Percentiles rank a stretch among this genome's conserved stretches.
These are phyloP conservation scores for Scolecobasidium constrictum DNA, from an alignment of 2,329 filamentous ascomycete species.

Conservation along the genomic window DNA sequence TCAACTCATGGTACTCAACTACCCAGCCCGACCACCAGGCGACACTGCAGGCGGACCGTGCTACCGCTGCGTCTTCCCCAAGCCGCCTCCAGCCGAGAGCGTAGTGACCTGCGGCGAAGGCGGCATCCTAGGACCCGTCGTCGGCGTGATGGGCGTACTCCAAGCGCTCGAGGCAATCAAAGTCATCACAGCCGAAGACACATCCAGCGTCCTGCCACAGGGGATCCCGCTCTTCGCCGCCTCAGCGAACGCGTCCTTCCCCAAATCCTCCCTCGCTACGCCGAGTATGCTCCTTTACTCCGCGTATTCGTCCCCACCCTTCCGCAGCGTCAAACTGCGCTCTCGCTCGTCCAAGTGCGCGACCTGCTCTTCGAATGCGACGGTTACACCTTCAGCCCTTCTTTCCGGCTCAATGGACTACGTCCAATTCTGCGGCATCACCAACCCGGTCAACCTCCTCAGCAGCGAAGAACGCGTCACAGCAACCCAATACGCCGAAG, in stretches of 20 bases:
- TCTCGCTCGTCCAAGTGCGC: slow-evolving; percentile 59
- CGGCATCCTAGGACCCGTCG: slow-evolving; percentile 83
- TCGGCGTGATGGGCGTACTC: slow-evolving; percentile 84
- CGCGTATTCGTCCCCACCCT: slow-evolving; percentile 42
- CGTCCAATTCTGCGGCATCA: slow-evolving; percentile 69
- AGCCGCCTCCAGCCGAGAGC: slow-evolving; percentile 70
- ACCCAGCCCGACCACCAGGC: slow-evolving; percentile 54
- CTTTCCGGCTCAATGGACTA: slow-evolving; percentile 65
- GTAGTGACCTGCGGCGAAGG: slow-evolving; percentile 85
- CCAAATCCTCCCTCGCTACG: slow-evolving; percentile 20
- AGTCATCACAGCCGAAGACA: slow-evolving; percentile 45
- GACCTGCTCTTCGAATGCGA: slow-evolving; percentile 57
- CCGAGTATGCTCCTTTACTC: slow-evolving; percentile 44
- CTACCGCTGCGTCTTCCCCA: slow-evolving; percentile 87
- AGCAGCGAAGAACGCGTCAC: slow-evolving; percentile 55
- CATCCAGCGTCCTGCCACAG: slow-evolving; percentile 7
- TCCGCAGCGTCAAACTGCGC: slow-evolving; percentile 67
- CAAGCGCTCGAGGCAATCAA: slow-evolving; percentile 87
- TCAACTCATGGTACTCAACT: slow-evolving; percentile 81
- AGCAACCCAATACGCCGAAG: slow-evolving; percentile 45
- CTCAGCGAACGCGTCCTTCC: slow-evolving; percentile 20
- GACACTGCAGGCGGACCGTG: slow-evolving; percentile 61
- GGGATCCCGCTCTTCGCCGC: not conserved
- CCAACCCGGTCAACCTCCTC: slow-evolving; percentile 45
- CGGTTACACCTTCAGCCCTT: slow-evolving; percentile 53